These are phyloP conservation scores for Penicillium riverlandense DNA, from an alignment of 495 filamentous ascomycete species.

Conservation along the genomic window DNA sequence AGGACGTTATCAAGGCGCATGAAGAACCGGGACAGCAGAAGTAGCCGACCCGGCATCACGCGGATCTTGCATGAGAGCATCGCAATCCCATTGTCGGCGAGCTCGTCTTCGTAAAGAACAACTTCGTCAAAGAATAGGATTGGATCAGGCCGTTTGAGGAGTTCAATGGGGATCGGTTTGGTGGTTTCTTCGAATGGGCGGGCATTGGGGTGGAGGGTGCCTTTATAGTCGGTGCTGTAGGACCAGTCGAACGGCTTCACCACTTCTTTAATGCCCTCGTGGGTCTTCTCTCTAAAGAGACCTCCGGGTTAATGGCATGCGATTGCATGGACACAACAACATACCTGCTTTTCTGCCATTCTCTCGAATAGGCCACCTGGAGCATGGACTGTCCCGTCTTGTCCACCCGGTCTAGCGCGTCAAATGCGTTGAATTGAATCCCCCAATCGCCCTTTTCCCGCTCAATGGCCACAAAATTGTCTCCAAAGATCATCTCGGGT, in stretches of 20 bases:
- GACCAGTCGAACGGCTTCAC: conserved; percentile 98
- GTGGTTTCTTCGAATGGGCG: conserved; percentile 43
- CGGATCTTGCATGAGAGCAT: conserved; percentile 81
- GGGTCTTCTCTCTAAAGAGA: conserved; percentile 62
- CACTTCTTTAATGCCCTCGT: conserved; percentile 85
- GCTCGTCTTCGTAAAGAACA: conserved; percentile 91
- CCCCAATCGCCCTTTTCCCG: conserved; percentile 64
- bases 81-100: conserved; percentile 94
- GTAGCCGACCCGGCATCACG: conserved; percentile 80
- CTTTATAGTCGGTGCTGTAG: conserved; percentile 80
- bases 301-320: background rate
- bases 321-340: no score
- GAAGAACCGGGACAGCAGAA: conserved; percentile 83
- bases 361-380: conserved; percentile 82
- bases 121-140: conserved; percentile 95
- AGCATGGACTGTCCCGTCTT: conserved; percentile 89
- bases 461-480: conserved; percentile 72
- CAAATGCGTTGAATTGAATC: conserved; percentile 73
- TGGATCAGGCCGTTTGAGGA: conserved; percentile 79
- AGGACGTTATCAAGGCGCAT: conserved; percentile 88
- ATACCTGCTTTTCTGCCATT: conserved; percentile 79
- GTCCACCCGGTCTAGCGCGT: conserved; percentile 83
- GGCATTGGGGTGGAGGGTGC: conserved; percentile 41
- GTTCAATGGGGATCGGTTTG: conserved; percentile 68
- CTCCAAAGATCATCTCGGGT: conserved; percentile 98